A percentile compares a stretch with the other conserved stretches of the same genome.
phyloP scores from a whole-genome alignment of 2,329 filamentous ascomycete species.

The Aureobasidium sp. region DNA sequence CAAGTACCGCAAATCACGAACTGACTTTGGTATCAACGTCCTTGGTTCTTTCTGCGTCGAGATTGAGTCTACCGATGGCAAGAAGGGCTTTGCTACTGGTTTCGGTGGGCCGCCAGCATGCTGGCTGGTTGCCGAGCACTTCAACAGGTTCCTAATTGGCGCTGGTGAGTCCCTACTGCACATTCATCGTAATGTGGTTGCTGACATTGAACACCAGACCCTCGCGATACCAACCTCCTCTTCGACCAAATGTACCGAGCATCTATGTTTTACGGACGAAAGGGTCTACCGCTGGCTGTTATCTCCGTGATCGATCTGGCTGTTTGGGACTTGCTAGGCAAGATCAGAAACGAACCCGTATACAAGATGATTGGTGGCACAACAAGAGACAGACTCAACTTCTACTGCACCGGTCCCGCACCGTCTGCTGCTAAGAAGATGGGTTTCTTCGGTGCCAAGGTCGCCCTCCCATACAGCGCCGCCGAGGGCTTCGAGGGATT shows the following conservation, averaged over 20 bases:
- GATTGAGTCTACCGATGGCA: conserved; percentile 80
- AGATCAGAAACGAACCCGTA: conserved; percentile 84
- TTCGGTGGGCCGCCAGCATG: conserved; percentile 90
- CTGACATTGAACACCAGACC: conserved; percentile 47
- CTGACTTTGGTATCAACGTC: conserved; percentile 93
- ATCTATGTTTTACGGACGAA: conserved; percentile 94
- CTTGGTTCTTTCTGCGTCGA: conserved; percentile 87
- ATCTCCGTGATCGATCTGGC: conserved; percentile 93
- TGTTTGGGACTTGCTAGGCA: conserved; percentile 85
- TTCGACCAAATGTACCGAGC: conserved; percentile 96
- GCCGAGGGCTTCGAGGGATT: conserved; percentile 77
- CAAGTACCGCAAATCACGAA: conserved; percentile 76
- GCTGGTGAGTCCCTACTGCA: conserved; percentile 40
- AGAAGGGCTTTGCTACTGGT: conserved; percentile 87
- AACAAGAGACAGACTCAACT: conserved; percentile 73
- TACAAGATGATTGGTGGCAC: conserved; percentile 90
- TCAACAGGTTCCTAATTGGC: conserved; percentile 82
- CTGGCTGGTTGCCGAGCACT: conserved; percentile 90
- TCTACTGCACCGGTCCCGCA: conserved; percentile 91
- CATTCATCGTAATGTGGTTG: background rate
- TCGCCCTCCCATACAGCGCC: conserved; percentile 80
- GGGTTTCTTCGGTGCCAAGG: conserved; percentile 87
- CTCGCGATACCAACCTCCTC: conserved; percentile 80
- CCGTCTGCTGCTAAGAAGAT: conserved; percentile 70
- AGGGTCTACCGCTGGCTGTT: conserved; percentile 79